Percentiles rank a stretch among this genome's conserved stretches.
phyloP scores from a whole-genome alignment of 495 filamentous ascomycete genomes.

The Penicillium malachiteum region DNA sequence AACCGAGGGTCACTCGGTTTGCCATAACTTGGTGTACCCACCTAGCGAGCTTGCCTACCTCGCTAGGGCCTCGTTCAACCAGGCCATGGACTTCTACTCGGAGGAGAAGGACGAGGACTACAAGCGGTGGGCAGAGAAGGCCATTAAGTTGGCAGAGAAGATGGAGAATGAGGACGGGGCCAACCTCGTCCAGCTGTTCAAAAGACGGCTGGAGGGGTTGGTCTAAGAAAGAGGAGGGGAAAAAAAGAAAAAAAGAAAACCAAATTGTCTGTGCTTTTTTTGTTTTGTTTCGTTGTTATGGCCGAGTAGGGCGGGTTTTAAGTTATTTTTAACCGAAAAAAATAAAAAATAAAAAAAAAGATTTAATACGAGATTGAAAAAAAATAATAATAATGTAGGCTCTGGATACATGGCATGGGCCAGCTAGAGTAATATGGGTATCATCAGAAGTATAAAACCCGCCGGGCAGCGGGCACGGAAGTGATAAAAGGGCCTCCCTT shows the following conservation, averaged over 20 bases:
- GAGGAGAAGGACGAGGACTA: constrained; percentile 54
- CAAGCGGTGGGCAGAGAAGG: constrained; percentile 63
- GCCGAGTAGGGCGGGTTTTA: too few species aligned
- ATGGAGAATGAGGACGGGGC: constrained; percentile 40
- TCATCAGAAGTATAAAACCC: constrained; percentile 10
- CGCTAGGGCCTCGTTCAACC: constrained; percentile 71
- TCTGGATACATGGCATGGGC: not conserved
- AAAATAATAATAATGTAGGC: not conserved
- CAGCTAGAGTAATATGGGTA: constrained; percentile 9
- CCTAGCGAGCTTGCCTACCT: constrained; percentile 76
- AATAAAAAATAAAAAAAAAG: not conserved
- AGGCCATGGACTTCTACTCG: constrained; percentile 69
- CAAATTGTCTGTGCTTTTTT: too few species aligned
- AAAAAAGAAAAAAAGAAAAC: too few species aligned
- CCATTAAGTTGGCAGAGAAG: constrained; percentile 60
- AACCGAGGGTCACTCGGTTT: not conserved
- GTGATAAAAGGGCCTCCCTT: not conserved
- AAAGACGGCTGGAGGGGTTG: constrained; percentile 53
- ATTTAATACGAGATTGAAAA: not conserved
- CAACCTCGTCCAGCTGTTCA: constrained; percentile 49
- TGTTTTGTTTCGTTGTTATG: too few species aligned
- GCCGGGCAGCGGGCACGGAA: not conserved
- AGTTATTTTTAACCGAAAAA: not conserved
- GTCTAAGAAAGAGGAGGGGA: too few species aligned
- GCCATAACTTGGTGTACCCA: constrained; percentile 49